Base-by-base conservation (phyloP, 2,329 filamentous ascomycete genomes). In the Amauroascus verrucosus region DNA sequence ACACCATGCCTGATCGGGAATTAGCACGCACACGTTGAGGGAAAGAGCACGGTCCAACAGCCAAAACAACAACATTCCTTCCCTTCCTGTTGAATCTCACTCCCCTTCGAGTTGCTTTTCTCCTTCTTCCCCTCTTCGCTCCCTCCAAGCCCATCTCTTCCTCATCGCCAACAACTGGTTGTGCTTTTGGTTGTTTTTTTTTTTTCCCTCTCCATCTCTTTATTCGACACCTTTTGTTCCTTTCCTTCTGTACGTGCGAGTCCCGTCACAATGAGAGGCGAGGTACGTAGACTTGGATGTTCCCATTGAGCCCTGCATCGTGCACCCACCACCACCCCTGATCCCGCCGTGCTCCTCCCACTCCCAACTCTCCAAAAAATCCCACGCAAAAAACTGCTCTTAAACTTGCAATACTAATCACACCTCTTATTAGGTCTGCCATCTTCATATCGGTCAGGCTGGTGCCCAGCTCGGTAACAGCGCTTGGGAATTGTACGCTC, bases 381-480 rank as follows among this genome's bases (percentile, higher is more conserved):
- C 32, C 24, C 48, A 41, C 38, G n/a, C n/a, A n/a, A n/a, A n/a
- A 24, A 56, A 41, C 40, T 40, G 33, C 28, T 48, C 48, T n/a
- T 32, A 22, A 35, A 30, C 30, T 49, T 32, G 26, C 8, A 18
- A 32, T 41, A 20, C 54, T 52, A 40, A 59, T 47, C 26, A 14
- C 33, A 6, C 24, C 33, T 28, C 28, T n/a, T 32, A 28, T 50
- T 60, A 84, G 80, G 77, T 84, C 67, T 78, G 77, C 66, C 81
- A 84, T 70, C 71, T 84, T 62, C 81, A 84, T 67, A 81, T 84
- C 68, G 81, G 81, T 69, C 81, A 84, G 72, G 81, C 81, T 69
- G 81, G 81, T 68, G 77, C 75, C 53, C 81, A 84, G 75, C 77
- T 84, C 56, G 81, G 81, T 63, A 84, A 84, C 72, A 79, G 77